Base-by-base conservation (phyloP, 2,329 filamentous ascomycete species). In the Diaporthe sp. region DNA sequence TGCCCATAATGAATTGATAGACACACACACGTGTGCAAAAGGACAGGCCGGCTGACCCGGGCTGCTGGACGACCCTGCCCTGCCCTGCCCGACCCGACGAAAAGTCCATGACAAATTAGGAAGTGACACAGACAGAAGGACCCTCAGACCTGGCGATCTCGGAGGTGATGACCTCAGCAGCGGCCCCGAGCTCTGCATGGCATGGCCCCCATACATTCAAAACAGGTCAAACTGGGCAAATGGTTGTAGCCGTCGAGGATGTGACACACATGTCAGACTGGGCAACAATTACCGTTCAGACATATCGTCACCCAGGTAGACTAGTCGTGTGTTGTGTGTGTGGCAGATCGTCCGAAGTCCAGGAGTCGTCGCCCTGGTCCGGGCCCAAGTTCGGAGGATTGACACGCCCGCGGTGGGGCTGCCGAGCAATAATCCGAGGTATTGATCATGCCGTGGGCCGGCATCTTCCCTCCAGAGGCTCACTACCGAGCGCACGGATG, bases 391-490 rank as follows among this genome's bases (percentile, higher is more conserved):
- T 39, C 31, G 31, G 44, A 69, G 65, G 49, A 69, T 69, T 69
- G 65, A 69, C 65, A 55, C 28, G 49, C 46, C 65, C 65, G 65
- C 49, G 5, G 65, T 42, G 65, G 65, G 65, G 65, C 65, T 42
- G 65, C 65, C 65, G 65, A 69, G 65, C 65, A 69, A 55, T 42
- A 55, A 69, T 69, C 65, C 65, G 65, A 69, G 34, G 65, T 69
- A 39, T 55, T 69, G 65, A n/a, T 69, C 65, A 69, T 69, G 65
- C 65, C 34, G 13, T 42, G 31, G 65, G 46, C 65, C 22, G 49
- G 65, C 65, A 68, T 68, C 46, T 68, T 53, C 65, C 65, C 46
- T 68, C 31, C 65, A 68, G 46, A 28, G n/a, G 4, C 46, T 55
- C 15, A 19, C 46, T 19, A 42, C 65, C 49, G 65, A 39, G 28